Evolutionary conservation across 441 rosid genomes (phyloP).

Genomic region (Bruguiera hainesii): DNA sequence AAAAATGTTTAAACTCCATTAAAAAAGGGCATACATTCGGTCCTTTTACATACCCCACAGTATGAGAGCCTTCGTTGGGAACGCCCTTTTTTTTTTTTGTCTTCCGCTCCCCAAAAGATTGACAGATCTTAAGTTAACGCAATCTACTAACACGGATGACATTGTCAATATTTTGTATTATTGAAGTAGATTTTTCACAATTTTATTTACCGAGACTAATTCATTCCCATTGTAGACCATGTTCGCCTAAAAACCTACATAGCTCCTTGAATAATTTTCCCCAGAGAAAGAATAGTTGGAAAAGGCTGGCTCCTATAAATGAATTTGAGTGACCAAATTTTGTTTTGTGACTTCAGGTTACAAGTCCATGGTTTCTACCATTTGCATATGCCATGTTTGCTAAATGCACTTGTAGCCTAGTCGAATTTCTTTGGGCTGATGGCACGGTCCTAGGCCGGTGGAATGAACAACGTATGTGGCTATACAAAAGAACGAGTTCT

Average conservation of each 20-base stretch:
- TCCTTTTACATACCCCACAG: neutral
- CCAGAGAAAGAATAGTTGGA: neutral
- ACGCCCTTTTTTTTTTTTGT: no score
- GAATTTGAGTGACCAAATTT: neutral
- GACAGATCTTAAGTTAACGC: no score
- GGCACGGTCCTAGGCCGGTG: constrained; percentile 73
- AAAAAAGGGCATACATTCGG: no score
- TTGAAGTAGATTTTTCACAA: no score
- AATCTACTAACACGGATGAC: no score
- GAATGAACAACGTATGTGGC: constrained; percentile 69
- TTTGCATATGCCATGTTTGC: constrained; percentile 44
- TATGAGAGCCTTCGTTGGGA: no score
- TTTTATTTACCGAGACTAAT: no score
- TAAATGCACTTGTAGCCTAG: constrained; percentile 37
- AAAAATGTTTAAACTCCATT: neutral
- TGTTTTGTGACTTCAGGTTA: constrained; percentile 31
- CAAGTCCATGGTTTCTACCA: constrained; percentile 61
- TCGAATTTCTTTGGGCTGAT: constrained; percentile 44
- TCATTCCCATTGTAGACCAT: no score
- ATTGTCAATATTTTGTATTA: no score
- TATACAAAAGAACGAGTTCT: constrained; percentile 63
- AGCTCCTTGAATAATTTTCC: neutral
- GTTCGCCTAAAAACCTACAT: no score
- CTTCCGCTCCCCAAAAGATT: no score
- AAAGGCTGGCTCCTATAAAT: neutral